Percentiles rank a stretch among this genome's conserved stretches.
phyloP scores from a whole-genome alignment of 495 filamentous ascomycete species.

The Penicillium samsonianum region DNA sequence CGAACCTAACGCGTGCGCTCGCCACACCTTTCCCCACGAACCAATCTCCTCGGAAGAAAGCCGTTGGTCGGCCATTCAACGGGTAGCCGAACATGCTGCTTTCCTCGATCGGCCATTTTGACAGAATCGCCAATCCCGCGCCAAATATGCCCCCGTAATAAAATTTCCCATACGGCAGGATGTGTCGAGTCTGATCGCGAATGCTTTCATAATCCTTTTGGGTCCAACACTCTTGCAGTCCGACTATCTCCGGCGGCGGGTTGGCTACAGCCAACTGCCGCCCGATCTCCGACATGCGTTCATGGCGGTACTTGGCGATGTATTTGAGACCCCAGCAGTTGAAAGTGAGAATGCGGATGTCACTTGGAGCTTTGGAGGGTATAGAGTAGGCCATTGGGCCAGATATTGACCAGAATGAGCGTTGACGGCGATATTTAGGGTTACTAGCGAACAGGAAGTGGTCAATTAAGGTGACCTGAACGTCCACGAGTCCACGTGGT shows the following conservation, averaged over 20 bases:
- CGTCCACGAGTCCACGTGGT: background rate
- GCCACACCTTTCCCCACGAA: slow-evolving; percentile 92
- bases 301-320: slow-evolving; percentile 74
- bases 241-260: slow-evolving; percentile 82
- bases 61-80: slow-evolving; percentile 90
- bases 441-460: background rate
- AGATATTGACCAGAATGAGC: background rate
- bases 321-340: slow-evolving; percentile 98
- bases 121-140: slow-evolving; percentile 88
- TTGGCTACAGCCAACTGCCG: slow-evolving; percentile 64
- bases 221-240: slow-evolving; percentile 94
- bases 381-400: slow-evolving; percentile 24
- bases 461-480: background rate
- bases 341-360: slow-evolving; percentile 76
- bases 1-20: slow-evolving; percentile 75
- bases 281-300: slow-evolving; percentile 83
- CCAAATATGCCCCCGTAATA: slow-evolving; percentile 89
- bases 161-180: slow-evolving; percentile 94
- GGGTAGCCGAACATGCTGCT: slow-evolving; percentile 83
- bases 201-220: slow-evolving; percentile 86
- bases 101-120: slow-evolving; percentile 94
- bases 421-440: background rate
- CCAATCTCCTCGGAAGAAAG: slow-evolving; percentile 94
- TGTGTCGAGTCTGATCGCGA: slow-evolving; percentile 66
- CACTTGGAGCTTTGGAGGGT: slow-evolving; percentile 29